Evolutionary conservation across 2,329 filamentous ascomycete species (phyloP), one percentile per base, ranked within the genome.

Genomic region (Arthrobotrys sinensis): DNA sequence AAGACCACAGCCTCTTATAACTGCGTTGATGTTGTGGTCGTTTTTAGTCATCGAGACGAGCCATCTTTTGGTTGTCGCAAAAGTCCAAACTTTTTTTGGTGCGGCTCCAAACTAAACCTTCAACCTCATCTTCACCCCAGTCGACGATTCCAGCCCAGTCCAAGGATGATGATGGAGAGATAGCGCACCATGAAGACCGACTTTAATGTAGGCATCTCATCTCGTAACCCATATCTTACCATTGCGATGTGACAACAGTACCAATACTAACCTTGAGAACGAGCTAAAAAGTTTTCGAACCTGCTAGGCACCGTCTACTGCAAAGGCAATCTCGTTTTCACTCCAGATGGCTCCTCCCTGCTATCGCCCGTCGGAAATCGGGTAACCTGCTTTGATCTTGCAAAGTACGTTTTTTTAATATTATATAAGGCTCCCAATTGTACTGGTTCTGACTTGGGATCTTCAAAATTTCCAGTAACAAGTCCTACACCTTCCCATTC

Each of bases 281-380:
- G 68, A 45, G 7, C 62, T 62, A 12, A n/a, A 24, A 50, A 97
- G 94, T 99, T 99, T 86, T 97, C 95, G 84, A 99, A 98, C 86
- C 89, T 99, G 84, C 90, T 99, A 83, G 96, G 96, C 84, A 99
- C 96, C 82, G 96, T 99, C 84, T 99, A 98, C 88, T 93, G 94
- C 87, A 93, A 94, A 89, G 96, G 96, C 86, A 99, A 98, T 85
- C 89, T 99, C 83, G 89, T 97, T 84, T 99, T 96, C 87, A 96
- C 93, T 82, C 93, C 94, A 79, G 95, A 99, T 89, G 96, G 96
- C 84, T 96, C 93, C 82, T 95, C 93, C 86, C 89, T 99, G 81
- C 93, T 96, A 83, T 99, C 96, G 52, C 96, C 96, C 6, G 96
- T 99, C 66, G 96, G 96, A 84, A 99, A 98, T 86, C 89, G 94